phyloP scores from a whole-genome alignment of 208 protist genomes.

The Vickermania ingenoplastis region DNA sequence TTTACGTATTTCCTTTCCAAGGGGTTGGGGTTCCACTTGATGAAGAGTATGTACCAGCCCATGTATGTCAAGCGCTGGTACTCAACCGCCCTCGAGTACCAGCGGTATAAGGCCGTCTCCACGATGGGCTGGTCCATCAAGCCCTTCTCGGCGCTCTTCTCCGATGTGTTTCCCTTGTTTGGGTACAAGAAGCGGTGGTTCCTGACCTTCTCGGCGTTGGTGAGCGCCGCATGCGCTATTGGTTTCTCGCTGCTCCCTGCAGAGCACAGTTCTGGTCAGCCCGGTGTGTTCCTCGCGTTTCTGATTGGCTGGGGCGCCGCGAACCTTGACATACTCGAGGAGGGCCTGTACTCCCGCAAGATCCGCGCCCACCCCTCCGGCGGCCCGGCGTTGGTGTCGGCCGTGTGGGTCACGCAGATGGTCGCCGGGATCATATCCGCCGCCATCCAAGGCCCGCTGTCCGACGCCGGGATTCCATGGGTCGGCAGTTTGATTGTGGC shows the following conservation, averaged over 20 bases:
- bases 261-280: constrained; percentile 10
- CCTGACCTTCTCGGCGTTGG: constrained; percentile 10
- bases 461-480: constrained; percentile 16
- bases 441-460: constrained; percentile 27
- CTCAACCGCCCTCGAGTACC: constrained; percentile 10
- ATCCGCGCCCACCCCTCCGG: constrained; percentile 20
- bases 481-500: constrained; percentile 21
- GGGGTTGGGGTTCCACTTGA: constrained; percentile 19
- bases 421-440: constrained; percentile 28
- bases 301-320: constrained; percentile 18
- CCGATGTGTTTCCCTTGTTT: constrained; percentile 18
- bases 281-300: constrained; percentile 25
- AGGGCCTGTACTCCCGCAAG: constrained; percentile 45
- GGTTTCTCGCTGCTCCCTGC: constrained; percentile 23
- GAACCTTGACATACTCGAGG: constrained; percentile 39
- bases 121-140: constrained; percentile 24
- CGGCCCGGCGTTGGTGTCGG: constrained; percentile 29
- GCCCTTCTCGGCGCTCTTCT: constrained; percentile 19
- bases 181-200: constrained; percentile 31
- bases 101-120: constrained; percentile 15
- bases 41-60: constrained; percentile 14
- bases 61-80: constrained; percentile 20
- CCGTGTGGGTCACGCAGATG: constrained; percentile 29
- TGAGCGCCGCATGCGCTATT: constrained; percentile 14
- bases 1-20: constrained; percentile 19